Base-by-base conservation (phyloP, 2,329 filamentous ascomycete genomes). In the Colletotrichum sp. region DNA sequence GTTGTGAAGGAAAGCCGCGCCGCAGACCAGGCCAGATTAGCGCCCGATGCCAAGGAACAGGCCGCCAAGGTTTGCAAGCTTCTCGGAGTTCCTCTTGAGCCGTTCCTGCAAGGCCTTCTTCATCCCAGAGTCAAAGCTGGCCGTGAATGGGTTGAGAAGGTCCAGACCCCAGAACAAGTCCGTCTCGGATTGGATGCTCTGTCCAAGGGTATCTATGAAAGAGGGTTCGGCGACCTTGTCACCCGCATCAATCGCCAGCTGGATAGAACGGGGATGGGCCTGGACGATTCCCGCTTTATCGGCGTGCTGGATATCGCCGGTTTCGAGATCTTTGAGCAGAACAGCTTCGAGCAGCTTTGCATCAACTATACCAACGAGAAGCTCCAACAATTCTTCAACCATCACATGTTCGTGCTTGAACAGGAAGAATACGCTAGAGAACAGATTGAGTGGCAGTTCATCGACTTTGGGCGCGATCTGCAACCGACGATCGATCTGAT, bases 311-410 rank as follows among this genome's bases (percentile, higher is more conserved):
- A 99, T 91, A 99, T 99, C 85, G 98, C 98, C 78, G 97, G 97
- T 76, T 99, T 99, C 85, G 97, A 99, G 83, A 99, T 99, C 75
- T 99, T 99, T 80, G 96, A 99, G 80, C 92, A 95, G 81, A 99
- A 99, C 87, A 98, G 96, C 87, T 99, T 99, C 81, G 97, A 99
- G 84, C 97, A 99, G 84, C 90, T 99, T 8, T 99, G 97, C 88
- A 99, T 99, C 90, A 99, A 99, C 86, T 99, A 99, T 86, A 99
- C 98, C 77, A 99, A 99, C 85, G 97, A 99, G 85, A 99, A 98
- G 84, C 92, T 99, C 8, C 97, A 99, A 82, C 97, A 99, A 80
- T 99, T 99, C 85, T 99, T 99, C 91, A 99, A 99, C 81, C 97
- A 99, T 83, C 98, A 99, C 87, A 99, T 99, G 97, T 99, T 99